Evolutionary conservation across 1,284 basidiomycete species (phyloP).

Genomic region (Coriolopsis trogii): DNA sequence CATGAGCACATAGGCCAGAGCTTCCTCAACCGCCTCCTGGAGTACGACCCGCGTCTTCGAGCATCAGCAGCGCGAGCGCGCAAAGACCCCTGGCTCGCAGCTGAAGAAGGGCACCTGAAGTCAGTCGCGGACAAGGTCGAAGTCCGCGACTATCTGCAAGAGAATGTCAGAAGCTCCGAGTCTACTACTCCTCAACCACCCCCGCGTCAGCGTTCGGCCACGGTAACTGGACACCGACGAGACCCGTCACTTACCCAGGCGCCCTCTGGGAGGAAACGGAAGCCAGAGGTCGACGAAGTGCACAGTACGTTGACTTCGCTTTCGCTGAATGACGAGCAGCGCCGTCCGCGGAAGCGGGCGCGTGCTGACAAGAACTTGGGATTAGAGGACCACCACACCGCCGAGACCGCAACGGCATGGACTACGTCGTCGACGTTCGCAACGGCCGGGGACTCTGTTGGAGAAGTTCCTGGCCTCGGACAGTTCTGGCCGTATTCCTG

Average conservation of each 20-base stretch:
- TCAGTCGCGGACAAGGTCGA: background rate
- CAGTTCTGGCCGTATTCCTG: too few relatives aligned
- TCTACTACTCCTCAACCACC: too few relatives aligned
- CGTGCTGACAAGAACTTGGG: too few relatives aligned
- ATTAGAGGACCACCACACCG: too few relatives aligned
- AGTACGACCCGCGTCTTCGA: background rate
- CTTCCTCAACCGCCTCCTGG: background rate
- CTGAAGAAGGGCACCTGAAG: background rate
- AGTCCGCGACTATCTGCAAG: background rate
- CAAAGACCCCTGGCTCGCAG: background rate
- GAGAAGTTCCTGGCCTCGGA: too few relatives aligned
- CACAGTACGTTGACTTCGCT: background rate
- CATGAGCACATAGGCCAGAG: background rate
- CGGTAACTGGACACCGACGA: too few relatives aligned
- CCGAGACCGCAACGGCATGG: too few relatives aligned
- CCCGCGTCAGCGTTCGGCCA: too few relatives aligned
- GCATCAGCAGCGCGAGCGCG: background rate
- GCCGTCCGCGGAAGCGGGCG: background rate
- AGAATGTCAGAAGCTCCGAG: too few relatives aligned
- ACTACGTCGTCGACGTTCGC: too few relatives aligned
- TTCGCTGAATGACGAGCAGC: background rate
- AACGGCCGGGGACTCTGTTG: too few relatives aligned
- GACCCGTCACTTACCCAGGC: background rate
- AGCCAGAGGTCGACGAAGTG: background rate
- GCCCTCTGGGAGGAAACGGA: background rate